These are phyloP conservation scores for Zygosaccharomyces sapae DNA, from an alignment of 1,139 yeast species.

Conservation along the genomic window DNA sequence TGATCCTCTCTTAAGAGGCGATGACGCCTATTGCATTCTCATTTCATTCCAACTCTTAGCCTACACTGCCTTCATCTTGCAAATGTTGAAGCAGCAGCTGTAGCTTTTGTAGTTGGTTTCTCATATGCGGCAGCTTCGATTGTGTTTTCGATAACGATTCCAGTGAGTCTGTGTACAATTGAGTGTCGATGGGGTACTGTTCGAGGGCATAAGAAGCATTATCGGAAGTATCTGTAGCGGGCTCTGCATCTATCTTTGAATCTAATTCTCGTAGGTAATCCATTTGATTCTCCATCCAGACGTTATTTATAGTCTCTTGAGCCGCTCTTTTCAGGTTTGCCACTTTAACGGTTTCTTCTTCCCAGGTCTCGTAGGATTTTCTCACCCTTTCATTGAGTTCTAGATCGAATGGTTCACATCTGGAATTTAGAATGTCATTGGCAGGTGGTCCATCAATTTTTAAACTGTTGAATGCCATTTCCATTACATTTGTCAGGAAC, in stretches of 20 bases:
- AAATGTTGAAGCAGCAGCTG: slow-evolving; percentile 1
- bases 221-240: neutral
- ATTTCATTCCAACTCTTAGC: neutral
- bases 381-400: slow-evolving; percentile 53
- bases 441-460: slow-evolving; percentile 34
- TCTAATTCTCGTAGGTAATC: slow-evolving; percentile 27
- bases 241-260: slow-evolving; percentile 12
- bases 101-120: slow-evolving; percentile 2
- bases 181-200: neutral
- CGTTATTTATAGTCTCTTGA: slow-evolving; percentile 40
- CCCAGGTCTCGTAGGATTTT: slow-evolving; percentile 50
- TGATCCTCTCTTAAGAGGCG: neutral
- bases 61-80: neutral
- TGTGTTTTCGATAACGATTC: neutral
- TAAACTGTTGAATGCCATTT: slow-evolving; percentile 46
- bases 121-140: neutral
- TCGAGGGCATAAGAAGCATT: neutral
- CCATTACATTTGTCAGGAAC: slow-evolving; percentile 48
- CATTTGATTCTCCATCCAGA: slow-evolving; percentile 30
- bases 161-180: neutral
- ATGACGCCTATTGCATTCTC: neutral
- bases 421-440: slow-evolving; percentile 9
- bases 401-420: slow-evolving; percentile 59
- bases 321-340: slow-evolving; percentile 49
- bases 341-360: slow-evolving; percentile 51